Percentiles rank a stretch among this genome's conserved stretches.
Conservation (phyloP, 2,329 filamentous ascomycete species). For the Trichophaea hybrida region DNA sequence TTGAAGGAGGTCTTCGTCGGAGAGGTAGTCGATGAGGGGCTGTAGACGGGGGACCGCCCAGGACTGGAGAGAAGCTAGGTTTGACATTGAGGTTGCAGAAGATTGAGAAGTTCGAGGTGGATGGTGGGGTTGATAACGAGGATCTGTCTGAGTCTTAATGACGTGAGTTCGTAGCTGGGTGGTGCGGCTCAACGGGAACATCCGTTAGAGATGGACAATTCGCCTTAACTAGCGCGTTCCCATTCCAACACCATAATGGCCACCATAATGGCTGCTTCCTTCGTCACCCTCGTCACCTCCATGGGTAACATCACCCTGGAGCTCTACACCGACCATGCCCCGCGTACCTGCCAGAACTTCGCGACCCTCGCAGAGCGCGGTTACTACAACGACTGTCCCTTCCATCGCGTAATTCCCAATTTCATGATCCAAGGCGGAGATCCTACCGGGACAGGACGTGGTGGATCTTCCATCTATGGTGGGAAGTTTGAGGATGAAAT, state of each 20-base stretch:
- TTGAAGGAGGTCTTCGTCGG: constrained; percentile 70
- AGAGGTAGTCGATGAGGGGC: constrained; percentile 52
- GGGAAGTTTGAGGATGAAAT: constrained; percentile 93
- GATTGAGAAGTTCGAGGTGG: neutral
- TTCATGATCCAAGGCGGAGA: constrained; percentile 97
- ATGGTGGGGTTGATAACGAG: neutral
- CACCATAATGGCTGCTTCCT: neutral
- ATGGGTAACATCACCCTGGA: constrained; percentile 79
- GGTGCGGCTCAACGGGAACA: neutral
- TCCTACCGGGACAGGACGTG: constrained; percentile 82
- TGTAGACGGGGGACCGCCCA: constrained; percentile 60
- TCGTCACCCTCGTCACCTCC: constrained; percentile 64
- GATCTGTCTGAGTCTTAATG: neutral
- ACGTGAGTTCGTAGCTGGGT: neutral
- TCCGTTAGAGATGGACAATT: neutral
- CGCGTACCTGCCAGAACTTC: constrained; percentile 81
- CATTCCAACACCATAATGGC: neutral
- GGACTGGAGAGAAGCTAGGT: constrained; percentile 1
- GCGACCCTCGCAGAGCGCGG: constrained; percentile 59
- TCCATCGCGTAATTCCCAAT: constrained; percentile 88
- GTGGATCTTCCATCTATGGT: constrained; percentile 79
- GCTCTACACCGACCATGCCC: constrained; percentile 79
- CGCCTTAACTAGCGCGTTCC: neutral
- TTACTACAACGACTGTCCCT: constrained; percentile 55
- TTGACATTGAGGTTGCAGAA: neutral